Evolutionary conservation across 1,284 basidiomycete species (phyloP), one percentile per base, ranked within the genome.

Genomic region (Moesziomyces sp.): DNA sequence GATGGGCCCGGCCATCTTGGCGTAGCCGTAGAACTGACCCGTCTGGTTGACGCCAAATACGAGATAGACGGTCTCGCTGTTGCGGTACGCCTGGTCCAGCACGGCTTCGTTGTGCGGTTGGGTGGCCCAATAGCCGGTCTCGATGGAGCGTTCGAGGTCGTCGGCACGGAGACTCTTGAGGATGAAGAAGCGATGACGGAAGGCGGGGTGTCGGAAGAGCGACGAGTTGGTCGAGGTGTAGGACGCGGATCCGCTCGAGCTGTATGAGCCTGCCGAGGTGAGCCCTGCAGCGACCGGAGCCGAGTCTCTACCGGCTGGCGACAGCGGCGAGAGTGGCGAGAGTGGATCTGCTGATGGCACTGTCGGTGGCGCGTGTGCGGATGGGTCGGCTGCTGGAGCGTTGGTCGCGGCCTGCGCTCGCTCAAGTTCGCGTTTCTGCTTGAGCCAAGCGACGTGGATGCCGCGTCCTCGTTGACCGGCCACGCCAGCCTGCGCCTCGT

Each of bases 41-140:
- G 92, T 93, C 84, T 92, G 92, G 85, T 97, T 97, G 26, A 93
- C 94, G 46, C 93, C 89, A 79, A 97, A 97, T 74, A 97, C 90
- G 46, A 97, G 88, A 78, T 88, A 91, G 5, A 97, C 94, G 18
- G 93, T 90, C 77, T 89, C 88, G 74, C 92, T 92, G 8, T 93
- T 96, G 40, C 93, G 89, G 85, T 88, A 97, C 0, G 95, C 94
- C 83, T 94, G 93, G 77, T 97, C 93, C 28, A 86, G 77, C 1
- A 86, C 83, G 14, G 78, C 76, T 84, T 97, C 94, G 79, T 97
- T 98, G 85, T 98, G 95, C 62, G 88, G 88, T 84, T 98, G 96
- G 0, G 95, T 98, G 38, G 92, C 91, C 95, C 96, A 98, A 0
- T 91, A 73, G 1, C 92, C 91, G 9, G 88, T 89, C 82, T 91